These are phyloP conservation scores for Backusella westeae DNA, from an alignment of 192 early-diverging fungal species.

Conservation along the genomic window DNA sequence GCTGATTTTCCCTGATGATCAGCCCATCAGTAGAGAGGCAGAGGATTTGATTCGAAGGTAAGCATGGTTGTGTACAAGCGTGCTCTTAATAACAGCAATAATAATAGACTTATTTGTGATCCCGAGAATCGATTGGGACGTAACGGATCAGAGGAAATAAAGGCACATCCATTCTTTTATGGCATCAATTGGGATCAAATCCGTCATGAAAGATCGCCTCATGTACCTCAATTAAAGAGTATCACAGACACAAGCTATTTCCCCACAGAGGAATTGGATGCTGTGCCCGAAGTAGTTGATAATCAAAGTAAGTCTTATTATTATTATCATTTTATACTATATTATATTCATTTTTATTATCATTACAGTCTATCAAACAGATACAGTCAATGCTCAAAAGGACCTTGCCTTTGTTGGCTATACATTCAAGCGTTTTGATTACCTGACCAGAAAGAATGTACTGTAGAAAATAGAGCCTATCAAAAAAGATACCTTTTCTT, in stretches of 20 bases:
- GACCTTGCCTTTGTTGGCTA: constrained; percentile 99
- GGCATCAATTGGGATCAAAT: constrained; percentile 91
- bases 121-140: constrained; percentile 84
- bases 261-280: constrained; percentile 89
- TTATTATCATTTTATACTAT: not conserved
- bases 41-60: constrained; percentile 90
- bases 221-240: constrained; percentile 85
- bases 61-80: not conserved
- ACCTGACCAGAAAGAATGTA: constrained; percentile 69
- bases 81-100: too few species aligned
- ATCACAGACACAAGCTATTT: constrained; percentile 99
- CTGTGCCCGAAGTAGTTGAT: constrained; percentile 53
- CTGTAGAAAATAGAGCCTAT: constrained; percentile 9
- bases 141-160: constrained; percentile 81
- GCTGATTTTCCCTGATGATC: constrained; percentile 91
- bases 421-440: constrained; percentile 94
- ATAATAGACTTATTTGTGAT: constrained; percentile 81
- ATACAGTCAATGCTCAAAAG: constrained; percentile 59
- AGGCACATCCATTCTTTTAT: constrained; percentile 92
- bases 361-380: constrained; percentile 16
- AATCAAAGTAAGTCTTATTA: constrained; percentile 5
- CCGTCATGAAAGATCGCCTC: constrained; percentile 80
- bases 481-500: not conserved
- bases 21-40: constrained; percentile 85
- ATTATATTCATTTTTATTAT: not conserved